phyloP scores from a whole-genome alignment of 1,284 basidiomycete species.

The Boletus albobrunnescens region DNA sequence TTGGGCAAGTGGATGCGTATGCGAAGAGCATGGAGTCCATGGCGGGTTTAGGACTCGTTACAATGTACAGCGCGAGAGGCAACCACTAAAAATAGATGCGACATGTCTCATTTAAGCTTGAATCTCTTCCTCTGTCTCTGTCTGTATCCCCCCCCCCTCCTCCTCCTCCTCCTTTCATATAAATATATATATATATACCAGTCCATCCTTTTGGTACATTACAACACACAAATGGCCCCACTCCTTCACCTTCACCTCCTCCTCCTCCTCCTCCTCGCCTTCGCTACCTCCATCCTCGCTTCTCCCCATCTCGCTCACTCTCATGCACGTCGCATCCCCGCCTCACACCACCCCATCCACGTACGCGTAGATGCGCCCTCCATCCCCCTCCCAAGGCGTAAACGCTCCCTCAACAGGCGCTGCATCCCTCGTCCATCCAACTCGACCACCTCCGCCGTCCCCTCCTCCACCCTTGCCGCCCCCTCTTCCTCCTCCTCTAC shows the following conservation, averaged over 20 bases:
- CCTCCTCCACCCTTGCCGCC: conserved; percentile 1
- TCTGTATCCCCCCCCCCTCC: no score
- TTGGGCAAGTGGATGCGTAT: conserved; percentile 86
- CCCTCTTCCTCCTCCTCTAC: no score
- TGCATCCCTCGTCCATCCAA: conserved; percentile 34
- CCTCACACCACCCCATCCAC: conserved; percentile 35
- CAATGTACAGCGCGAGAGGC: conserved; percentile 67
- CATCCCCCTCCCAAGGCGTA: conserved; percentile 25
- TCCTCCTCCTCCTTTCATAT: no score
- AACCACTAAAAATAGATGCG: neutral
- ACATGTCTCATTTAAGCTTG: neutral
- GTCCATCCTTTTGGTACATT: conserved; percentile 1
- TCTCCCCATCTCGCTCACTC: conserved; percentile 42
- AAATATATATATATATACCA: neutral
- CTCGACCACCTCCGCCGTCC: conserved; percentile 7
- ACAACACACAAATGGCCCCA: conserved; percentile 38
- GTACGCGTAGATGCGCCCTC: conserved; percentile 34
- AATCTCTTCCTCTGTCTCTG: no score
- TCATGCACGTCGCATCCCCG: conserved; percentile 32
- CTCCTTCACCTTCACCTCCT: conserved; percentile 43
- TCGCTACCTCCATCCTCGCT: conserved; percentile 40
- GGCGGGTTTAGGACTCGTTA: conserved; percentile 66
- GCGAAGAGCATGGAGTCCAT: conserved; percentile 73
- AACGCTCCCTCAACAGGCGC: conserved; percentile 40
- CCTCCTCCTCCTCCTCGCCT: conserved; percentile 44